Percentiles rank a stretch among this genome's conserved stretches.
Evolutionary conservation across 23 red algal species (phyloP).

Genomic region (Gracilariopsis chorda): DNA sequence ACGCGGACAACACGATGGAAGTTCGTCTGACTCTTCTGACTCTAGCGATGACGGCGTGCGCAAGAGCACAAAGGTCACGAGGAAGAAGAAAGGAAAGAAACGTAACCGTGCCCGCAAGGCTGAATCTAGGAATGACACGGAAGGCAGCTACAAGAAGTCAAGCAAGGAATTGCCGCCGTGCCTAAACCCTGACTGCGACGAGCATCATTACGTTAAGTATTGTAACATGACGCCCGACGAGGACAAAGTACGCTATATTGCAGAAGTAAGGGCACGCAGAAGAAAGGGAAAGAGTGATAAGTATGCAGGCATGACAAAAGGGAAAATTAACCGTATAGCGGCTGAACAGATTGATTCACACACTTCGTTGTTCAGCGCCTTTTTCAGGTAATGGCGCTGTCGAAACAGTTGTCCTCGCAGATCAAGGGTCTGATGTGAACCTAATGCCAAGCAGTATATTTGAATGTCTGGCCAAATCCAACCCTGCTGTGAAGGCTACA

Average conservation of each 20-base stretch:
- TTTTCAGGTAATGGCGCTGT: not conserved
- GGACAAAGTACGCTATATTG: not conserved
- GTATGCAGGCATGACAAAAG: not conserved
- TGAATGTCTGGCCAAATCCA: not conserved
- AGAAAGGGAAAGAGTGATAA: not conserved
- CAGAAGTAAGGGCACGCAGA: not conserved
- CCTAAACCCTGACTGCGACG: slow-evolving; percentile 11
- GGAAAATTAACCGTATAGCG: slow-evolving; percentile 5
- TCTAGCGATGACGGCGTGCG: not conserved
- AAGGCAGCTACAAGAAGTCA: not conserved
- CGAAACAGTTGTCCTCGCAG: not conserved
- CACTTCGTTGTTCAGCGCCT: not conserved
- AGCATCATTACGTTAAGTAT: not conserved
- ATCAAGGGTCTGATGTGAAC: slow-evolving; percentile 12
- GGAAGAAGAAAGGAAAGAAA: not conserved
- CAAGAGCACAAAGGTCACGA: not conserved
- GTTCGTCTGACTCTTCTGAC: not conserved
- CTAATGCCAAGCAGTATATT: not conserved
- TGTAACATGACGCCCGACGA: not conserved
- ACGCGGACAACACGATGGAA: not conserved
- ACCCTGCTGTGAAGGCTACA: not conserved
- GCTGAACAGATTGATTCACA: slow-evolving; percentile 1
- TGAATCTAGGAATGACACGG: not conserved
- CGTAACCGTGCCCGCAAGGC: not conserved
- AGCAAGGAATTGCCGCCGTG: not conserved